Evolutionary conservation across 768 basidiomycete species (phyloP).

Genomic region (Amanita jacksonii): DNA sequence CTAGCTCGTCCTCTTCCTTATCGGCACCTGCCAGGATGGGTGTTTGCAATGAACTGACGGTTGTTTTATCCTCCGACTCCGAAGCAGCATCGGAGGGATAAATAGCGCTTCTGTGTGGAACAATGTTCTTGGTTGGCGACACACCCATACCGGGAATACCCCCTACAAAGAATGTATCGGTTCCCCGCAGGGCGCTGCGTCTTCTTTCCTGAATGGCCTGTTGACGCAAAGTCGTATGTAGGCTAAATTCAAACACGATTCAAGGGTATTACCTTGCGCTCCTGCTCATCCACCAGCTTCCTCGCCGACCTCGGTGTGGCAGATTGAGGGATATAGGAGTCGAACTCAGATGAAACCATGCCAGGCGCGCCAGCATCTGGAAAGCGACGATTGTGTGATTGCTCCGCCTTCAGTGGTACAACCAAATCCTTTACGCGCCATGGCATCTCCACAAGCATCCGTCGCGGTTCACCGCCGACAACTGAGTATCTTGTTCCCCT

Average conservation of each 20-base stretch:
- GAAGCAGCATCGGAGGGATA: too few relatives aligned
- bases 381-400: background rate
- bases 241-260: background rate
- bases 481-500: slow-evolving; percentile 28
- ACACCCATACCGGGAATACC: slow-evolving; percentile 42
- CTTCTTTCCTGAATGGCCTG: slow-evolving; percentile 57
- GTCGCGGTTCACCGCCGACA: slow-evolving; percentile 36
- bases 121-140: slow-evolving; percentile 16
- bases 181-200: slow-evolving; percentile 43
- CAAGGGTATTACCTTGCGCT: slow-evolving; percentile 27
- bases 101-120: too few relatives aligned
- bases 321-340: background rate
- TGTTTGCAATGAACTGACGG: too few relatives aligned
- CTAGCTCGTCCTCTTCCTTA: slow-evolving; percentile 20
- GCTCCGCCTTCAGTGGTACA: slow-evolving; percentile 15
- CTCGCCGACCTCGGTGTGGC: slow-evolving; percentile 11
- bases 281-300: slow-evolving; percentile 31
- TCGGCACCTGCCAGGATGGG: background rate
- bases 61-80: too few relatives aligned
- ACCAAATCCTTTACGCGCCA: slow-evolving; percentile 52
- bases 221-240: slow-evolving; percentile 1
- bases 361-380: background rate
- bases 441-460: slow-evolving; percentile 38
- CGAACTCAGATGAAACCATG: background rate
- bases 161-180: slow-evolving; percentile 40